Evolutionary conservation across 2,329 filamentous ascomycete species (phyloP), one percentile per base, ranked within the genome.

Genomic region (Fusarium torulosum): DNA sequence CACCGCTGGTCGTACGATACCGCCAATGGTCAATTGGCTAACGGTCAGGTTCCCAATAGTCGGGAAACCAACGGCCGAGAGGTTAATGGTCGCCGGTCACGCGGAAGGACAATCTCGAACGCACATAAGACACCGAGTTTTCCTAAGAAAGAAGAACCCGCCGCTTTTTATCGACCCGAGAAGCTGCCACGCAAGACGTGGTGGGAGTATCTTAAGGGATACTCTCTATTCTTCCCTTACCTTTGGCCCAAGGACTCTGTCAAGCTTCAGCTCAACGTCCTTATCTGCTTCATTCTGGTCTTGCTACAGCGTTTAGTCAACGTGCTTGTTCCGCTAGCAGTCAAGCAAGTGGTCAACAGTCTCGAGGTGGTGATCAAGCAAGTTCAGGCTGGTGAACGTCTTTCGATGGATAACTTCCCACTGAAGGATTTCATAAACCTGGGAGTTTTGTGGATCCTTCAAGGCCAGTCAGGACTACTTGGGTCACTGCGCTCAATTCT

Each of bases 161-260:
- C 91, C 11, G 93, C 92, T 7, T 98, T 97, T 84, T 96, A 96
- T 77, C 91, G 95, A 71, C 94, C 94, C 3, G 91, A 91, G 37
- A 95, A 93, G 67, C 87, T 93, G 10, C 94, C 93, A 4, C 91
- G 92, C 71, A 93, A 92, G 70, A 96, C 90, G 52, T 99, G 96
- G 96, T 97, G 92, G 89, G 94, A 98, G 76, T 99, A 99, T 77
- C 83, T 97, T 63, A 90, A 91, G 67, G 94, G 95, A 44, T 99
- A 98, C 78, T 92, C 91, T 14, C 84, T 97, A 51, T 97, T 99
- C 80, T 96, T 98, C 77, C 95, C 94, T 0, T 99, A 98, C 76
- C 87, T 98, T 59, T 99, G 96, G 96, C 96, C 96, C 1, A 91
- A 90, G 73, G 95, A 95, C 75, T 90, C 93, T 37, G 42, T 75